These are phyloP conservation scores for Lasiosphaeria miniovina DNA, from an alignment of 495 filamentous ascomycete genomes.

Conservation along the genomic window DNA sequence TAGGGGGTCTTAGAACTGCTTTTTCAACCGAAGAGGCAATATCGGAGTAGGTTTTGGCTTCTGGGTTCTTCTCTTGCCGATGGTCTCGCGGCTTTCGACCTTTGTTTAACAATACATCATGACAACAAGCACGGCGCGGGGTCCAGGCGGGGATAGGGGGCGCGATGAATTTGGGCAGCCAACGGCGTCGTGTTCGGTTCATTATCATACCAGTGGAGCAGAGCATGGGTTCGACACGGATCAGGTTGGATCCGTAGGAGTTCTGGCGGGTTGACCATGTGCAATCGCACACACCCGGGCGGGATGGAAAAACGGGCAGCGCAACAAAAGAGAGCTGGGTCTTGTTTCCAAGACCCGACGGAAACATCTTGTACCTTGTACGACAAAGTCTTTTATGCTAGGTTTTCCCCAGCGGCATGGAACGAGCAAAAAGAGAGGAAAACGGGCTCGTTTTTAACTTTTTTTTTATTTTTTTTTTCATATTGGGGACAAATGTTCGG, in stretches of 20 bases:
- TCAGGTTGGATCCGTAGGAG: not conserved
- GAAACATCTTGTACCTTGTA: constrained; percentile 6
- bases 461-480: too few relatives aligned
- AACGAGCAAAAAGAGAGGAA: not conserved
- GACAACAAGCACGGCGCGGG: constrained; percentile 23
- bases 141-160: constrained; percentile 10
- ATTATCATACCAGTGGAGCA: constrained; percentile 20
- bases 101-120: constrained; percentile 24
- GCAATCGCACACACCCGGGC: not conserved
- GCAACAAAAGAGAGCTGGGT: not conserved
- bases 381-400: not conserved
- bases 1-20: constrained; percentile 19
- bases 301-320: constrained; percentile 1
- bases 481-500: constrained; percentile 6
- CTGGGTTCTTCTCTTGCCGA: constrained; percentile 19
- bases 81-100: constrained; percentile 24
- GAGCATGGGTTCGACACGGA: constrained; percentile 13
- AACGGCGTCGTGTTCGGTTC: constrained; percentile 21
- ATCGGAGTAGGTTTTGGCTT: constrained; percentile 17
- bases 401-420: constrained; percentile 10
- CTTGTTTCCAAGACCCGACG: not conserved
- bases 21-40: constrained; percentile 13
- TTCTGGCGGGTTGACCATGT: not conserved
- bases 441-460: not conserved
- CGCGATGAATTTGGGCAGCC: constrained; percentile 6